These are phyloP conservation scores for Malassezia equina DNA, from an alignment of 1,284 basidiomycete species.

Conservation along the genomic window DNA sequence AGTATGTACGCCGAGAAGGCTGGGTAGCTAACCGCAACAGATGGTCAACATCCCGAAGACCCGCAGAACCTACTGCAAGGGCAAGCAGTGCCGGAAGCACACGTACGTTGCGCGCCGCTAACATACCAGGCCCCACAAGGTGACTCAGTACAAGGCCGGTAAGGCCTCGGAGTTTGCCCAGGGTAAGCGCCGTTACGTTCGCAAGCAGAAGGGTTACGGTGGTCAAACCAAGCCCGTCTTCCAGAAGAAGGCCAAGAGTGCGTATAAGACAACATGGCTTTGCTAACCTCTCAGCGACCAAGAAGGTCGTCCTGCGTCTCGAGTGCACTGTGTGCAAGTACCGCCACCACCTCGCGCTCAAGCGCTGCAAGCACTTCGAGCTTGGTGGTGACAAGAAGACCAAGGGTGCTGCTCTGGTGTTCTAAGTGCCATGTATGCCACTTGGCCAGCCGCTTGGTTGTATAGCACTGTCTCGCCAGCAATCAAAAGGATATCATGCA, in stretches of 20 bases:
- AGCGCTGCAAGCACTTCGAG: conserved; percentile 99
- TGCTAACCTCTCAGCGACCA: conserved; percentile 56
- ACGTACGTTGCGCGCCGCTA: conserved; percentile 58
- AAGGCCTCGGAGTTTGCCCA: conserved; percentile 58
- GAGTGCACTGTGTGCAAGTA: conserved; percentile 99
- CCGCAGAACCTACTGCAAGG: conserved; percentile 76
- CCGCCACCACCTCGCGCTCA: conserved; percentile 65
- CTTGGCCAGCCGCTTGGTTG: not conserved
- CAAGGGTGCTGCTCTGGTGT: conserved; percentile 83
- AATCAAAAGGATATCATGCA: conserved; percentile 18
- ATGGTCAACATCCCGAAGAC: conserved; percentile 51
- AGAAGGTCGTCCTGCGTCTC: conserved; percentile 95
- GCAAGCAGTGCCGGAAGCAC: conserved; percentile 96
- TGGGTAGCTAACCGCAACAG: conserved; percentile 6
- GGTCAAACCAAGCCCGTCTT: conserved; percentile 99
- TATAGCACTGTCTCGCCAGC: conserved; percentile 4
- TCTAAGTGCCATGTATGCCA: conserved; percentile 49
- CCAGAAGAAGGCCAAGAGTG: conserved; percentile 75
- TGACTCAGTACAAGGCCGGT: conserved; percentile 49
- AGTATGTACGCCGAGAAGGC: not conserved
- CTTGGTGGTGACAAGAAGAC: conserved; percentile 99
- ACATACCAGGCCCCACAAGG: conserved; percentile 43
- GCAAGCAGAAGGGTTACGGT: conserved; percentile 96
- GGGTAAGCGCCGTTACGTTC: conserved; percentile 99
- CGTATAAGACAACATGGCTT: not conserved